Percentiles rank a stretch among this genome's conserved stretches.
phyloP scores from a whole-genome alignment of 1,284 basidiomycete species.

The Trametes pubescens region DNA sequence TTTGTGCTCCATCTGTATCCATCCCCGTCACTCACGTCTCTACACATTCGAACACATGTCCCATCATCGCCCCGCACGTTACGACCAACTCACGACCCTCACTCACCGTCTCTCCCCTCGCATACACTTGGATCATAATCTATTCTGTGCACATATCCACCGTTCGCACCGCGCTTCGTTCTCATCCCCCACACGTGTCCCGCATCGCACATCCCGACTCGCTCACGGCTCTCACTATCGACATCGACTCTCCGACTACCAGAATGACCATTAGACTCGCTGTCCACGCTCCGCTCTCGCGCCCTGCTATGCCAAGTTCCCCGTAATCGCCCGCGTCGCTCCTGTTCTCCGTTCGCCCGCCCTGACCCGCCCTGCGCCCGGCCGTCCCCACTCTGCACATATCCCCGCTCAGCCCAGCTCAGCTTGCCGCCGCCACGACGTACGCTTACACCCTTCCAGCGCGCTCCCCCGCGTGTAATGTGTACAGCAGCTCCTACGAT shows the following conservation, averaged over 20 bases:
- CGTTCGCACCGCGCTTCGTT: conserved; percentile 6
- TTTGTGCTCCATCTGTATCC: conserved; percentile 33
- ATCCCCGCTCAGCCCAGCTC: not conserved
- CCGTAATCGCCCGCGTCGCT: conserved; percentile 19
- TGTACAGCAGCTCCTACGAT: conserved; percentile 13
- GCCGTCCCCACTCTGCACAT: conserved; percentile 15
- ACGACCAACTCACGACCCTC: conserved; percentile 37
- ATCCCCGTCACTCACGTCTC: conserved; percentile 20
- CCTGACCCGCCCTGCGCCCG: not conserved
- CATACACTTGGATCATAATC: conserved; percentile 27
- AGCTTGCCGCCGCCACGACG: conserved; percentile 1
- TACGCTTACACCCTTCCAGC: conserved; percentile 1
- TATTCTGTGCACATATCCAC: conserved; percentile 31
- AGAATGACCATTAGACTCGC: conserved; percentile 28
- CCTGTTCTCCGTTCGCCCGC: not conserved
- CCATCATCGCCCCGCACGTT: conserved; percentile 19
- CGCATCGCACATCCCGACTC: conserved; percentile 5
- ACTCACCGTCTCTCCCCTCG: conserved; percentile 14
- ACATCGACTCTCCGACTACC: conserved; percentile 8
- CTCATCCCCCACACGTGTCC: conserved; percentile 1
- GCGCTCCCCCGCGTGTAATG: conserved; percentile 5
- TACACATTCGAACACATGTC: conserved; percentile 17
- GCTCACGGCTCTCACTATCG: conserved; percentile 17
- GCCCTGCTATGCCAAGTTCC: not conserved
- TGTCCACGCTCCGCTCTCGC: conserved; percentile 14